These are phyloP conservation scores for Aspergillus egyptiacus DNA, from an alignment of 495 filamentous ascomycete species.

Conservation along the genomic window DNA sequence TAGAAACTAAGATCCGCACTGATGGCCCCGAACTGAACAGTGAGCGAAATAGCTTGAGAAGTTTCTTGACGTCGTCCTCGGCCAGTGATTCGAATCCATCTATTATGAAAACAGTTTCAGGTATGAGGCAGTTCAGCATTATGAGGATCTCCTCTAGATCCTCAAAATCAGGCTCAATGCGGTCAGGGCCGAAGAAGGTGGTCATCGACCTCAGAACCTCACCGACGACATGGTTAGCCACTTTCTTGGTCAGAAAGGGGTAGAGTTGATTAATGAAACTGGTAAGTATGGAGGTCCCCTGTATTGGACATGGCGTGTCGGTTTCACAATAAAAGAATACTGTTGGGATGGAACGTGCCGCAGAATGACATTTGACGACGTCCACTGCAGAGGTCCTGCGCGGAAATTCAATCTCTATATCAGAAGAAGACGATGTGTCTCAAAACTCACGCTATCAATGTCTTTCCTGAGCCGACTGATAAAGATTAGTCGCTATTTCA, in stretches of 20 bases:
- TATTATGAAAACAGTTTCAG: conserved; percentile 14
- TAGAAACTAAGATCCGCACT: conserved; percentile 16
- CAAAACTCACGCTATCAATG: conserved; percentile 21
- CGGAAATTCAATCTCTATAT: not conserved
- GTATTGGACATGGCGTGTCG: not conserved
- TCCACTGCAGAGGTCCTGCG: conserved; percentile 17
- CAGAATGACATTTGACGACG: not conserved
- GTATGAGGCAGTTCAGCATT: conserved; percentile 4
- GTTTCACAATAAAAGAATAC: conserved; percentile 13
- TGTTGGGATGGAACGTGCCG: not conserved
- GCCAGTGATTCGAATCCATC: conserved; percentile 17
- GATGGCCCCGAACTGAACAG: not conserved
- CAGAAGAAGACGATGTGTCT: not conserved
- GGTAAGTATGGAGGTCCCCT: conserved; percentile 9
- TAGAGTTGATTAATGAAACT: conserved; percentile 18
- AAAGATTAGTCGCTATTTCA: not conserved
- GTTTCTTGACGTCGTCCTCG: not conserved
- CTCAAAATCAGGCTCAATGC: conserved; percentile 14
- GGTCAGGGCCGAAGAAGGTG: not conserved
- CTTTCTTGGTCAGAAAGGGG: conserved; percentile 1
- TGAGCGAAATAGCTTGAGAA: conserved; percentile 6
- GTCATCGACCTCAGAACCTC: not conserved
- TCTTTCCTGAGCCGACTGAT: conserved; percentile 26
- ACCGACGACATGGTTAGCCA: not conserved
- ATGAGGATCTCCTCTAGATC: conserved; percentile 19